Percentiles rank a stretch among this genome's conserved stretches.
Conservation (phyloP, 2,329 filamentous ascomycete genomes). For the Xylariaceae sp. region DNA sequence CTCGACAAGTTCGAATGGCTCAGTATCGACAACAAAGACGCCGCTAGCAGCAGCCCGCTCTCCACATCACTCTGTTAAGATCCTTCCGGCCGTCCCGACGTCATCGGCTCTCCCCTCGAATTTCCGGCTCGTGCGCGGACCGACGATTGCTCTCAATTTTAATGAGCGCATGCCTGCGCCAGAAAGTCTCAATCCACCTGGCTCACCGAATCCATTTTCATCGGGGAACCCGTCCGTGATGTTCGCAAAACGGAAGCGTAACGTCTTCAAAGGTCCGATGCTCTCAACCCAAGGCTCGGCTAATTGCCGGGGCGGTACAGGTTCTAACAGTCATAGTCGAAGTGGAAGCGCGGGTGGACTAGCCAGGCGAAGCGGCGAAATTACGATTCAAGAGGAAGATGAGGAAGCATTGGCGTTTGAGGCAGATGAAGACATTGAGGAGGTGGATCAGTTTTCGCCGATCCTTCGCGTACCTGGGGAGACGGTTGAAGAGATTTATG, state of each 20-base stretch:
- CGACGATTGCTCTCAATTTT: slow-evolving; percentile 48
- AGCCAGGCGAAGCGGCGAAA: slow-evolving; percentile 66
- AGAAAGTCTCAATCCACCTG: slow-evolving; percentile 38
- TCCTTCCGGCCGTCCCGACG: slow-evolving; percentile 86
- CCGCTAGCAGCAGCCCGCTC: slow-evolving; percentile 60
- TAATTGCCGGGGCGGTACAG: slow-evolving; percentile 30
- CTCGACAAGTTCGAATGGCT: slow-evolving; percentile 78
- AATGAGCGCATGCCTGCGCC: slow-evolving; percentile 52
- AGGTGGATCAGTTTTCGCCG: slow-evolving; percentile 34
- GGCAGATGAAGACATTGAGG: slow-evolving; percentile 29
- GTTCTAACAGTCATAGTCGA: slow-evolving; percentile 39
- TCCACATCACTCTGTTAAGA: slow-evolving; percentile 87
- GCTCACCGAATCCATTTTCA: slow-evolving; percentile 54
- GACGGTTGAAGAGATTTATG: slow-evolving; percentile 32
- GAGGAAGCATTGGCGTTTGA: slow-evolving; percentile 41
- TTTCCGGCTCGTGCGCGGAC: slow-evolving; percentile 70
- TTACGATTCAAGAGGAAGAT: slow-evolving; percentile 64
- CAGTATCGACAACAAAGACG: slow-evolving; percentile 63
- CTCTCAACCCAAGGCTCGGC: slow-evolving; percentile 46
- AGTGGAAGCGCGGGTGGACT: slow-evolving; percentile 58
- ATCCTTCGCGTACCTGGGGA: slow-evolving; percentile 28
- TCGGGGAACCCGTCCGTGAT: slow-evolving; percentile 52
- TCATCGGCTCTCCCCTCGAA: slow-evolving; percentile 71
- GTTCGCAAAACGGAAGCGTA: slow-evolving; percentile 77
- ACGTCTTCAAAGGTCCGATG: slow-evolving; percentile 75